Percentiles rank a stretch among this genome's conserved stretches.
These are phyloP conservation scores for Yamadazyma spencermartinsiae DNA, from an alignment of 1,139 yeast species.

Conservation along the genomic window DNA sequence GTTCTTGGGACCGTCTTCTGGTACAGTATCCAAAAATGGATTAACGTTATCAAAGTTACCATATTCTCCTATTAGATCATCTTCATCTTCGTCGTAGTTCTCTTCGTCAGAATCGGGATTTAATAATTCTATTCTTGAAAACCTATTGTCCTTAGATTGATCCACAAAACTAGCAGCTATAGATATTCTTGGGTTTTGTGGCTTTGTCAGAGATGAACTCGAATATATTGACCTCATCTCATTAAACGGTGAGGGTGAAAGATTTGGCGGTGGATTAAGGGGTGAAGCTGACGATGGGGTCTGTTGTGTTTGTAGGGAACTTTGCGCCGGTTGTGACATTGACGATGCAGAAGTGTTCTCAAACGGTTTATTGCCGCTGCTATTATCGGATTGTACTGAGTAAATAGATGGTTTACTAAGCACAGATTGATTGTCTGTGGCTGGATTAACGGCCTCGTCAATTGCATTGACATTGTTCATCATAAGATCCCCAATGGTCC, in stretches of 20 bases:
- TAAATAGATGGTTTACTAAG: conserved; percentile 25
- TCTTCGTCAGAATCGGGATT: conserved; percentile 43
- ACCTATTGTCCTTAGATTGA: conserved; percentile 29
- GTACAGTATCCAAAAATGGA: conserved; percentile 19
- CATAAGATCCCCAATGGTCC: conserved; percentile 69
- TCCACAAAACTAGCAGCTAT: conserved; percentile 36
- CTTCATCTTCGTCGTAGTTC: conserved; percentile 22
- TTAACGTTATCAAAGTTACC: conserved; percentile 11
- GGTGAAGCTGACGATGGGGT: conserved; percentile 2
- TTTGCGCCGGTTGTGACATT: conserved; percentile 1
- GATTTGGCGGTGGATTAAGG: background rate
- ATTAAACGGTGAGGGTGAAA: conserved; percentile 8
- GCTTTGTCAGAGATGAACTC: conserved; percentile 6
- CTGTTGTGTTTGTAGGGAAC: background rate
- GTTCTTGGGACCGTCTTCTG: conserved; percentile 56
- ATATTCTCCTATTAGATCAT: conserved; percentile 17
- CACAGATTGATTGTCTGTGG: conserved; percentile 23
- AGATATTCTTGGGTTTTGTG: conserved; percentile 27
- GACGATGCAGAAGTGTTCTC: conserved; percentile 1
- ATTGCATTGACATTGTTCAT: conserved; percentile 58
- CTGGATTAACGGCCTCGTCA: conserved; percentile 50
- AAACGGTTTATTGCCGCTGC: background rate
- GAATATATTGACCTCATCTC: conserved; percentile 11
- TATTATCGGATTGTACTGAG: conserved; percentile 15
- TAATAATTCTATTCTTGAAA: conserved; percentile 52